Base-by-base conservation (phyloP, 345 rosid species). In the Isatis tinctoria region DNA sequence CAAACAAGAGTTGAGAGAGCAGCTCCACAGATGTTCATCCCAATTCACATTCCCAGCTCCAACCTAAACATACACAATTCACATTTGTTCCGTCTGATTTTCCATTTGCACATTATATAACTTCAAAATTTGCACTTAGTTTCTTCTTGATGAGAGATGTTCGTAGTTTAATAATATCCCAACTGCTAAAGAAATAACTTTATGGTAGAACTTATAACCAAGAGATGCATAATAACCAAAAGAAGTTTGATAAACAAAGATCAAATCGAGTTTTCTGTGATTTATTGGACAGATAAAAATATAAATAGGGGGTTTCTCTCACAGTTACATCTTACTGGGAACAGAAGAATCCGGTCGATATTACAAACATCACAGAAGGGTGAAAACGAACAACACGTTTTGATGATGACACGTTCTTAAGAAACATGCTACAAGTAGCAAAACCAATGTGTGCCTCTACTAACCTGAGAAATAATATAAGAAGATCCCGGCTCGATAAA, bases 391-490 rank as follows among this genome's bases (percentile, higher is more conserved):
- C 59, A 69, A 62, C 41, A 54, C 14, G 16, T 77, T 77, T 57
- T 37, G 72, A 12, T 24, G 69, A 32, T 32, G 28, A n/a, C 73
- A 74, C 24, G 18, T 73, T 73, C 17, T 36, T 60, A 5, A 43
- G 13, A 37, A 60, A 64, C 69, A 73, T 54, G 57, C 44, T 27
- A 49, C 64, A 67, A 24, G 47, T 30, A 61, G 14, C 70, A 54
- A 44, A 63, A 54, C 66, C 79, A 70, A 43, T 26, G 22, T 43
- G 56, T 44, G 14, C 64, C 58, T 53, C 40, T 69, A 47, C 75
- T 62, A 45, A 62, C 65, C 53, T 70, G 75, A 70, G 9, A 70
- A 76, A 69, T 53, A 69, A 70, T 69, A 54, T 53, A 69, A 44
- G 26, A 56, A 27, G 28, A 44, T 36, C 49, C n/a, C 30, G 26